Base-by-base conservation (phyloP, 345 rosid species). In the Aethionema arabicum region DNA sequence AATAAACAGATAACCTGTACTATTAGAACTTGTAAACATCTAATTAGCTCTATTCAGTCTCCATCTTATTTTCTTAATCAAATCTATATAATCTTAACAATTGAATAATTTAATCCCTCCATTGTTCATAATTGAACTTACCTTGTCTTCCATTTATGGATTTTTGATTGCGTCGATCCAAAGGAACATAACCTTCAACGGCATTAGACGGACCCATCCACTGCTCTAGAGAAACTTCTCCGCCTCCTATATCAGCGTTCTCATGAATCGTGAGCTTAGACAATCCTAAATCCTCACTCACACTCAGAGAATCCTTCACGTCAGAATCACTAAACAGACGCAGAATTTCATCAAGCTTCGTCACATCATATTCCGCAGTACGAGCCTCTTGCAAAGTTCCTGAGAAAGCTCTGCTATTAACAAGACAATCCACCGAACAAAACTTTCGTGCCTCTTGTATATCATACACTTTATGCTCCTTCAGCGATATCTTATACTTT, bases 111-210 rank as follows among this genome's bases (percentile, higher is more conserved):
- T 8, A 3, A 13, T 15, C 14, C 21, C 8, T 42, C 16, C 39
- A 51, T 9, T 11, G 10, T 41, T 37, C 50, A 43, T 47, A 38
- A 63, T 16, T 4, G 1, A 49, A 41, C 56, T 65, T 57, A 82
- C 88, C 86, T 47, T 56, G 41, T 57, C 72, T 68, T n/a, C n/a
- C 38, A 59, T 41, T 57, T 52, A 45, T 74, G 9, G 56, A 44
- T 27, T 67, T 72, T 42, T 56, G 44, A 53, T 52, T 63, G 29
- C 66, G 56, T 21, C 78, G 74, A 47, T 60, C 61, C 4, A 65
- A 70, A 3, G 96, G 97, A 68, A 87, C 85, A 74, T 89, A 87
- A 52, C 99, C 97, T 76, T 92, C 96, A 63, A 92, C 82, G 31
- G 97, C 91, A 77, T 78, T 74, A 8, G 91, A 82, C 35, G 91